Evolutionary conservation across 352 stramenopile genomes (phyloP), one percentile per base, ranked within the genome.

Genomic region (Globisporangium recalcitrans): DNA sequence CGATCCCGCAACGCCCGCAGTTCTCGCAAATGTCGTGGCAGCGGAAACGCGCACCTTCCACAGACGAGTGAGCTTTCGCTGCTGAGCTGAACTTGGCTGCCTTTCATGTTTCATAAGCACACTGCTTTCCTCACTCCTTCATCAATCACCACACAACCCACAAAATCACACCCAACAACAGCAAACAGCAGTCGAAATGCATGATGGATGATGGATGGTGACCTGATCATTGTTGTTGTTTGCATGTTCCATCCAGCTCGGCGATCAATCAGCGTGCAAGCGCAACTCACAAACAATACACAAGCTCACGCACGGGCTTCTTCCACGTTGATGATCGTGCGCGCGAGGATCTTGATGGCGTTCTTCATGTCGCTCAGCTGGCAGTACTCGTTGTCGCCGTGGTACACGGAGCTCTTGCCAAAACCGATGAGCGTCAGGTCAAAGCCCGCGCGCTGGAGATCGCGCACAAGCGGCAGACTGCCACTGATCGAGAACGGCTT

Each of bases 301-400:
- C 10, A 24, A 40, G 49, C 49, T 69, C 62, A 69, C 27, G 57
- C 49, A 26, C 62, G 46, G 22, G 71, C 57, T 13, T 65, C 58
- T 21, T 91, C 79, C 32, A 92, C 80, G 53, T 93, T 90, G 60
- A 76, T 69, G 66, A 97, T 87, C 38, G 88, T 92, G 42, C 71
- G 76, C 29, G 88, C 76, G 14, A 97, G 77, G 63, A 98, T 96
- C 74, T 91, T 85, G 24, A 91, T 68, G 13, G 88, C 90, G 58
- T 96, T 74, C 59, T 81, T 74, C 80, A 97, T 96, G 59, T 95
- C 86, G 58, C 69, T 92, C 42, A 97, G 70, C 52, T 65, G 74
- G 58, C 88, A 97, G 73, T 87, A 97, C 70, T 98, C 91, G 68
- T 98, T 97, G 72, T 98, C 90, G 14, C 87, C 91, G 72, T 97